Evolutionary conservation across 2,329 filamentous ascomycete genomes (phyloP), one percentile per base, ranked within the genome.

Genomic region (Sporothrix luriei): DNA sequence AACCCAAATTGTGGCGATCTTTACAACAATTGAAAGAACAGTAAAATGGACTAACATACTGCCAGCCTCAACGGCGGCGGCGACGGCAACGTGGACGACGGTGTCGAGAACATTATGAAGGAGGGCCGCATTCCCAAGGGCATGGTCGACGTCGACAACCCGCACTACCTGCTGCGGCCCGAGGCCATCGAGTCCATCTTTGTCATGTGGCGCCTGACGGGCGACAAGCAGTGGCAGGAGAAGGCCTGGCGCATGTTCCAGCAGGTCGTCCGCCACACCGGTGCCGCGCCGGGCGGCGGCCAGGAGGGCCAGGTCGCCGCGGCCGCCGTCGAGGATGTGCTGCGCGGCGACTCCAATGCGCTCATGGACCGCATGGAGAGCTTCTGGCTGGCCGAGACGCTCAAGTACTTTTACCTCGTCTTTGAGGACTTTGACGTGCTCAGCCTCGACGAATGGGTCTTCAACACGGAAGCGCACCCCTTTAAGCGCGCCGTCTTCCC

Each of bases 111-210:
- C 4, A 74, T 77, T 61, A 80, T 84, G 68, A 75, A 77, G n/a
- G 77, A 80, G 61, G 80, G 82, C 69, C 80, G 80, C 13, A 74
- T 90, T 5, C 83, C 84, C 9, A 79, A 78, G 6, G 89, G 88
- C 24, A 86, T 90, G 76, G 80, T 84, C 2, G 80, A 80, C 21
- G 82, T 90, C 61, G 77, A 80, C 54, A 85, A 89, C 70, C 78
- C 81, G 52, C 83, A 84, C 69, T 92, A 91, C 75, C 86, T 91
- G 40, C 82, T 92, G 57, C 85, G 89, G 70, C 91, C 91, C 24
- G 91, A 94, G 79, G 91, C 91, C 2, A 92, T 94, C 68, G 91
- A 94, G 80, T 91, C 88, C 16, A 86, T 95, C 4, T 94, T 92
- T 78, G 86, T 92, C 76, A 87, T 94, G 82, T 92, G 90, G 77